phyloP scores from a whole-genome alignment of 495 filamentous ascomycete species.

The Penicillium fimorum region DNA sequence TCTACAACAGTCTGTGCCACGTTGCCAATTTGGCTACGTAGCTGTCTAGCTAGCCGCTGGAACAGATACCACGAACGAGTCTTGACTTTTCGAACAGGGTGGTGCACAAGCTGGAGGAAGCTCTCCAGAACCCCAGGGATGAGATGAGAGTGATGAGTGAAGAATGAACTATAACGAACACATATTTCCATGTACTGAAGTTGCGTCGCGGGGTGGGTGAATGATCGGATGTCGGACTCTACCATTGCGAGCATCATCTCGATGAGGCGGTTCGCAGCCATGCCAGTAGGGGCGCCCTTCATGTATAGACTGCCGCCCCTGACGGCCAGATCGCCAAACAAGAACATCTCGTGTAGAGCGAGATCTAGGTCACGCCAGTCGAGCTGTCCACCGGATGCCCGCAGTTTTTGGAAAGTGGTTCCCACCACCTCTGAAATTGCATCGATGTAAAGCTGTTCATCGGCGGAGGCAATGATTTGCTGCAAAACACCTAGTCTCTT shows the following conservation, averaged over 20 bases:
- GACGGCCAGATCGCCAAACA: constrained; percentile 92
- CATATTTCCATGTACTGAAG: constrained; percentile 98
- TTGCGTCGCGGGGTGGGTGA: constrained; percentile 86
- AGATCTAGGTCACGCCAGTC: constrained; percentile 96
- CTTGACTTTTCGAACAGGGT: constrained; percentile 77
- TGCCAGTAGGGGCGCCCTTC: constrained; percentile 73
- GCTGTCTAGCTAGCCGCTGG: constrained; percentile 84
- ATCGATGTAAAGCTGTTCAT: constrained; percentile 80
- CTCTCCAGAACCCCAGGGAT: constrained; percentile 87
- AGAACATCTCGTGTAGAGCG: constrained; percentile 91
- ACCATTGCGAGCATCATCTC: constrained; percentile 95
- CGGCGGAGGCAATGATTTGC: constrained; percentile 81
- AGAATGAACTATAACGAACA: constrained; percentile 90
- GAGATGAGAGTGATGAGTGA: constrained; percentile 72
- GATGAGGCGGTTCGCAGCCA: constrained; percentile 72
- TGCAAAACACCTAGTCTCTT: constrained; percentile 86
- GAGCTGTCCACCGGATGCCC: constrained; percentile 65
- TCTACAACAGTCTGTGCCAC: constrained; percentile 85
- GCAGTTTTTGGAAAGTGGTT: constrained; percentile 74
- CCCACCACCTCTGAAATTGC: constrained; percentile 80
- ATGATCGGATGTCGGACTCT: constrained; percentile 80
- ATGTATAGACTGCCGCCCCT: constrained; percentile 77
- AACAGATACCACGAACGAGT: constrained; percentile 97
- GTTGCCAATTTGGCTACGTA: constrained; percentile 78
- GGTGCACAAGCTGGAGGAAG: constrained; percentile 87